Conservation (phyloP, 2,329 filamentous ascomycete species). For the Elsinoe batatas region DNA sequence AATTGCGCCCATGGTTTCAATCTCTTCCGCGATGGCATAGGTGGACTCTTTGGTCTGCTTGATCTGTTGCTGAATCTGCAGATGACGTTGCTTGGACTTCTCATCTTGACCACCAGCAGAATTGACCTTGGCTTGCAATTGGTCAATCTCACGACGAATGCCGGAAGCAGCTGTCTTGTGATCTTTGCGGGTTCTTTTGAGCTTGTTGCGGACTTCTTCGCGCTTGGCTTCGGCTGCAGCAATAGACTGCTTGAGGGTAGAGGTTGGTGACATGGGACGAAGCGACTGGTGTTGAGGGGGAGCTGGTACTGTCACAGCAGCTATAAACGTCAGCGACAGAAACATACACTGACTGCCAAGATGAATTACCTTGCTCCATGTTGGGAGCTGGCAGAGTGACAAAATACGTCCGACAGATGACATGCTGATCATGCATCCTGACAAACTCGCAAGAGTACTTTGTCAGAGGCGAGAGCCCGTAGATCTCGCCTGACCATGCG, state of each 20-base stretch:
- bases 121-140: constrained; percentile 54
- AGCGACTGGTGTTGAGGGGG: constrained; percentile 51
- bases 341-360: background rate
- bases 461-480: constrained; percentile 58
- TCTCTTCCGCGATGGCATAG: constrained; percentile 45
- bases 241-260: constrained; percentile 68
- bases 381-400: constrained; percentile 53
- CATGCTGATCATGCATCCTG: constrained; percentile 52
- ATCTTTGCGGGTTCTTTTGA: constrained; percentile 64
- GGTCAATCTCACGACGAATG: constrained; percentile 64
- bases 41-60: constrained; percentile 58
- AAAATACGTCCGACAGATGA: constrained; percentile 63
- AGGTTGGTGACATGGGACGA: constrained; percentile 65
- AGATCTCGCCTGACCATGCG: constrained; percentile 58
- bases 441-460: constrained; percentile 75
- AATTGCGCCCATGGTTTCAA: constrained; percentile 55
- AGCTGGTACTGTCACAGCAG: constrained; percentile 27
- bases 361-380: constrained; percentile 45
- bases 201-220: constrained; percentile 55
- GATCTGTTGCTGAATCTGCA: constrained; percentile 65
- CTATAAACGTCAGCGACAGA: constrained; percentile 17
- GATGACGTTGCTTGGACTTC: constrained; percentile 62
- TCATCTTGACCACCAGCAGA: constrained; percentile 64
- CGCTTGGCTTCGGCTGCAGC: constrained; percentile 61
- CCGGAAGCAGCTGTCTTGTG: constrained; percentile 59